phyloP scores from a whole-genome alignment of 1,139 yeast species.

The Candida tropicalis region DNA sequence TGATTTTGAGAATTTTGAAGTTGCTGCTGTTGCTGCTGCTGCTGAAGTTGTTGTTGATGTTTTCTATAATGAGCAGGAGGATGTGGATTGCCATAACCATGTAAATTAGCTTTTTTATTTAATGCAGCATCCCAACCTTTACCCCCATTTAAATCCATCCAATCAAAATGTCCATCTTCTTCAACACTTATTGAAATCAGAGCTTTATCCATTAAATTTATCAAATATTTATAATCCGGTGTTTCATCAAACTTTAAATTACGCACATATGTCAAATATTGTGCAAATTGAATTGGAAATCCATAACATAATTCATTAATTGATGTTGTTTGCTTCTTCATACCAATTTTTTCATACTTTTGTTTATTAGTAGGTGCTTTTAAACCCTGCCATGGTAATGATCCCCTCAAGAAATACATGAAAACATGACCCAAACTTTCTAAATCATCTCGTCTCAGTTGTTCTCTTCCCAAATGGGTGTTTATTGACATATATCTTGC shows the following conservation, averaged over 20 bases:
- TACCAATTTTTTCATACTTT: slow-evolving; percentile 81
- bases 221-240: slow-evolving; percentile 66
- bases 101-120: slow-evolving; percentile 77
- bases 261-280: slow-evolving; percentile 71
- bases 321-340: slow-evolving; percentile 72
- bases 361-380: slow-evolving; percentile 83
- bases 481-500: slow-evolving; percentile 69
- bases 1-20: slow-evolving; percentile 11
- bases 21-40: slow-evolving; percentile 12
- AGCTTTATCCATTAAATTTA: slow-evolving; percentile 47
- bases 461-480: slow-evolving; percentile 67
- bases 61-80: slow-evolving; percentile 41
- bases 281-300: slow-evolving; percentile 76
- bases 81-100: slow-evolving; percentile 77
- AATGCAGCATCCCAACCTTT: slow-evolving; percentile 82
- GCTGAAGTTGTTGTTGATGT: slow-evolving; percentile 16
- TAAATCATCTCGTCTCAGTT: slow-evolving; percentile 63
- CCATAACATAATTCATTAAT: slow-evolving; percentile 70
- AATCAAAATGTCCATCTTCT: slow-evolving; percentile 74
- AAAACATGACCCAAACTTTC: slow-evolving; percentile 68
- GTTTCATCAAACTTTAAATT: slow-evolving; percentile 73
- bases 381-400: slow-evolving; percentile 57
- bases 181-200: slow-evolving; percentile 31
- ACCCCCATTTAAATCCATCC: slow-evolving; percentile 84
- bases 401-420: slow-evolving; percentile 63